Evolutionary conservation across 306 rosid genomes (phyloP).

Genomic region (Prunus dulcis): DNA sequence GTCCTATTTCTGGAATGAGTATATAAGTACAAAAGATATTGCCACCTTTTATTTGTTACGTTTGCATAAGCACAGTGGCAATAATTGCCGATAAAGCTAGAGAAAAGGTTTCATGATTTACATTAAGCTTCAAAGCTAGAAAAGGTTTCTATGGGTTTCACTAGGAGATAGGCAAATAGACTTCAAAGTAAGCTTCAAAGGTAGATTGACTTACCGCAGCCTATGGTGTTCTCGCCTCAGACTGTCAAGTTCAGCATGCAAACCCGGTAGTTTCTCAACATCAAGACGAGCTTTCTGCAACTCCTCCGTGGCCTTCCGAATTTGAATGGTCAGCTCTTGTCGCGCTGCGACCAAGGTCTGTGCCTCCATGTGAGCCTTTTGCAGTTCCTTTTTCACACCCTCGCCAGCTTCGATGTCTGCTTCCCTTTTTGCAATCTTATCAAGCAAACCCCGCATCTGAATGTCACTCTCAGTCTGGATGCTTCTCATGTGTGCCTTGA

Average conservation of each 20-base stretch:
- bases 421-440: slow-evolving; percentile 69
- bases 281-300: slow-evolving; percentile 50
- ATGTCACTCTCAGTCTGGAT: slow-evolving; percentile 79
- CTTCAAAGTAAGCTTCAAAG: slow-evolving; percentile 18
- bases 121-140: neutral
- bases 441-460: slow-evolving; percentile 65
- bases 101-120: slow-evolving; percentile 15
- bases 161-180: slow-evolving; percentile 4
- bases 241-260: slow-evolving; percentile 58
- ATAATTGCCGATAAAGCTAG: neutral
- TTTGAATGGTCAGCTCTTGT: slow-evolving; percentile 51
- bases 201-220: slow-evolving; percentile 53
- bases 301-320: slow-evolving; percentile 54
- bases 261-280: slow-evolving; percentile 50
- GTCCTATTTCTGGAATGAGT: slow-evolving; percentile 6
- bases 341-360: slow-evolving; percentile 51
- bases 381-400: slow-evolving; percentile 61
- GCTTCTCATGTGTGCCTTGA: slow-evolving; percentile 74
- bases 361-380: slow-evolving; percentile 64
- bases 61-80: neutral
- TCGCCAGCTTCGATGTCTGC: slow-evolving; percentile 59
- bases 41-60: neutral
- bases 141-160: neutral
- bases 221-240: slow-evolving; percentile 63
- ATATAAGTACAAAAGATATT: neutral